phyloP scores from a whole-genome alignment of 768 basidiomycete genomes.

The Scleroderma bovista region DNA sequence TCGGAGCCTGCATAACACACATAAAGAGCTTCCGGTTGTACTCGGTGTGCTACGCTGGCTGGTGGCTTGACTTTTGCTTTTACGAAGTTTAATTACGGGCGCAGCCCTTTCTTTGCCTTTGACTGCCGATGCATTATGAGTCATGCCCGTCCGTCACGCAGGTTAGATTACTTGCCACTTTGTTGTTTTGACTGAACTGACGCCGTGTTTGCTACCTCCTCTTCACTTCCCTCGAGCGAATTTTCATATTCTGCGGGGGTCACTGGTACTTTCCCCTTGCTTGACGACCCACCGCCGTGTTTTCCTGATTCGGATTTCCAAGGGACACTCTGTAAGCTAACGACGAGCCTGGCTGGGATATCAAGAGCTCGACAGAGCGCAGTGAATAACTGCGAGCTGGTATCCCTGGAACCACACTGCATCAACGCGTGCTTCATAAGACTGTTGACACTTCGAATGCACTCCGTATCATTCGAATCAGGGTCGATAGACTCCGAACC shows the following conservation, averaged over 20 bases:
- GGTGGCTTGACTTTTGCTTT: slow-evolving; percentile 45
- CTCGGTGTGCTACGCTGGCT: slow-evolving; percentile 31
- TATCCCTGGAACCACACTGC: slow-evolving; percentile 76
- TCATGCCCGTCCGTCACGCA: neutral
- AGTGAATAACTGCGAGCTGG: slow-evolving; percentile 87
- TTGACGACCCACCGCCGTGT: slow-evolving; percentile 33
- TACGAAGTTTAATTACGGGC: slow-evolving; percentile 54
- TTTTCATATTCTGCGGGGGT: slow-evolving; percentile 14
- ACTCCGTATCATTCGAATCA: slow-evolving; percentile 51
- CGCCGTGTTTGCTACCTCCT: slow-evolving; percentile 28
- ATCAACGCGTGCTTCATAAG: slow-evolving; percentile 91
- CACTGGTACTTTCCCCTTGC: slow-evolving; percentile 29
- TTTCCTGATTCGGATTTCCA: slow-evolving; percentile 73
- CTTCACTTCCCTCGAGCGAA: slow-evolving; percentile 27
- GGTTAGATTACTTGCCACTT: neutral
- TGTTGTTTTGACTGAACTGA: slow-evolving; percentile 23
- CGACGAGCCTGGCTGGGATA: slow-evolving; percentile 82
- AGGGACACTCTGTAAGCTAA: slow-evolving; percentile 87
- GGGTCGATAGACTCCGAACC: slow-evolving; percentile 35
- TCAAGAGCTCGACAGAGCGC: slow-evolving; percentile 81
- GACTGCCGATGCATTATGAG: slow-evolving; percentile 28
- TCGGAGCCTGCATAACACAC: slow-evolving; percentile 12
- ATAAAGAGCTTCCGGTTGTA: slow-evolving; percentile 9
- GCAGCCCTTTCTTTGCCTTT: slow-evolving; percentile 56
- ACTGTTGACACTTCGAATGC: slow-evolving; percentile 72